A percentile compares a stretch with the other conserved stretches of the same genome.
Evolutionary conservation across 345 rosid species (phyloP).

Genomic region (Citrus reticulata): DNA sequence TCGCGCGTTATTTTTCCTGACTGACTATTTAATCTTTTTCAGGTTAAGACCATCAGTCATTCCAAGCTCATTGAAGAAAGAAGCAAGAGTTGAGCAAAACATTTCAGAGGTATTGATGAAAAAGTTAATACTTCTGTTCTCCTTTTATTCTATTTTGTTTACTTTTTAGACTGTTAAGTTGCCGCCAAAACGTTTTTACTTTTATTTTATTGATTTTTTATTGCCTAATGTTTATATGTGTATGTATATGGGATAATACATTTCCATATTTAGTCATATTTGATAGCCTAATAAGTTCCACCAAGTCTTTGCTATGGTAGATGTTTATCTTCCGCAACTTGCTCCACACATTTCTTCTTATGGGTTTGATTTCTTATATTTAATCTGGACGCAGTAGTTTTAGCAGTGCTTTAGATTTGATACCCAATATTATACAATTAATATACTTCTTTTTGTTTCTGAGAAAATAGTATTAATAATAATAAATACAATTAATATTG

Average conservation of each 20-base stretch:
- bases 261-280: neutral
- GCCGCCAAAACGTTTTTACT: neutral
- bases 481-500: too few relatives aligned
- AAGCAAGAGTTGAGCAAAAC: conserved; percentile 40
- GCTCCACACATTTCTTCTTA: neutral
- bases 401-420: neutral
- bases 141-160: neutral
- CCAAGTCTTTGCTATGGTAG: neutral
- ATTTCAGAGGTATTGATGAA: conserved; percentile 47
- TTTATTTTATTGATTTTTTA: neutral
- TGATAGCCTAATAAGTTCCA: neutral
- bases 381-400: too few relatives aligned
- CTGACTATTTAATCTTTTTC: conserved; percentile 13
- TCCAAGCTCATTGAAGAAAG: conserved; percentile 54
- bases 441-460: too few relatives aligned
- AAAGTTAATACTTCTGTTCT: neutral
- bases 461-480: too few relatives aligned
- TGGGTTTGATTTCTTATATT: neutral
- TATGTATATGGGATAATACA: neutral
- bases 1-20: neutral
- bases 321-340: neutral
- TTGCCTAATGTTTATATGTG: neutral
- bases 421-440: too few relatives aligned
- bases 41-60: conserved; percentile 63
- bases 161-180: neutral